phyloP scores from a whole-genome alignment of 139 green algal species.

The Tetradesmus obliquus region DNA sequence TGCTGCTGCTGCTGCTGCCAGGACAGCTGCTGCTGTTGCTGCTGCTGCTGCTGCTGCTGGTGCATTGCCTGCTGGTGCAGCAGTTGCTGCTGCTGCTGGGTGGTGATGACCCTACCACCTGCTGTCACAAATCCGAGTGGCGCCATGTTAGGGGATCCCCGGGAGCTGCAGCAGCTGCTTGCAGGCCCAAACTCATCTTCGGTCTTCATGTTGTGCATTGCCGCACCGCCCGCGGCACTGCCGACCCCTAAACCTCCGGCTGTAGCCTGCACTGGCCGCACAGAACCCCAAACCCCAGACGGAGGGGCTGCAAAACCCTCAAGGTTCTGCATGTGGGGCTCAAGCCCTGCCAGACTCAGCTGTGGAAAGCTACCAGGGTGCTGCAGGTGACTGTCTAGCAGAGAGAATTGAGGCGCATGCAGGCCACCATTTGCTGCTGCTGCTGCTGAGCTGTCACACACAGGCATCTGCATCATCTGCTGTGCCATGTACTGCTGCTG shows the following conservation, averaged over 20 bases:
- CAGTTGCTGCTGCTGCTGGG: not conserved
- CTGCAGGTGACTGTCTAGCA: not conserved
- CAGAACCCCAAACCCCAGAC: not conserved
- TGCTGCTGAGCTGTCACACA: not conserved
- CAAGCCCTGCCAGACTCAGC: not conserved
- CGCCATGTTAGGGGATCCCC: slow-evolving; percentile 7
- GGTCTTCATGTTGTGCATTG: not conserved
- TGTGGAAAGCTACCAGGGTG: not conserved
- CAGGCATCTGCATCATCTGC: not conserved
- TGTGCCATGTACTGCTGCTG: not conserved
- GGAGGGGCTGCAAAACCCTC: not conserved
- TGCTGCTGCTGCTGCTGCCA: not conserved
- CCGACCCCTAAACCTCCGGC: not conserved
- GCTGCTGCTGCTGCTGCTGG: not conserved
- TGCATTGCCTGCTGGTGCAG: not conserved
- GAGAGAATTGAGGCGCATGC: not conserved
- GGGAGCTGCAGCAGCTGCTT: slow-evolving; percentile 34
- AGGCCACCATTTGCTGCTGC: not conserved
- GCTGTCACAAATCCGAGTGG: not conserved
- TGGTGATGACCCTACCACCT: not conserved
- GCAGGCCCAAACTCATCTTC: slow-evolving; percentile 4
- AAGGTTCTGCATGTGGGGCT: not conserved
- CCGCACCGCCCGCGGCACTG: not conserved
- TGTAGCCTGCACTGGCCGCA: not conserved
- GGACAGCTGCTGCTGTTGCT: not conserved